Base-by-base conservation (phyloP, 2,329 filamentous ascomycete species). In the Cladosporium cucumerinum region DNA sequence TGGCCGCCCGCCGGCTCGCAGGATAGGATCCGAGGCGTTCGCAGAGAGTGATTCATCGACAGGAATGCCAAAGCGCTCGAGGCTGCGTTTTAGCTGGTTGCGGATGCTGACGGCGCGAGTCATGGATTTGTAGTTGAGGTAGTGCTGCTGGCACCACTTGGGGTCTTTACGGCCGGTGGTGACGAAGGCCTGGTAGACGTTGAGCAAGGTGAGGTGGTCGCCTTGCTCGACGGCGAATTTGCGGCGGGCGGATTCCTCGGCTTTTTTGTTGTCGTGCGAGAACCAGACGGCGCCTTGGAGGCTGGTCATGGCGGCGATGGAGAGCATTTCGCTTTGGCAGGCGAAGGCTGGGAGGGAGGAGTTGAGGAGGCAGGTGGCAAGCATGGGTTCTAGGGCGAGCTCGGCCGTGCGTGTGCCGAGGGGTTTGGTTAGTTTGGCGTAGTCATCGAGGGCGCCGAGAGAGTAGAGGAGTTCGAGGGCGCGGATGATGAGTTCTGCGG, bases 391-490 rank as follows among this genome's bases (percentile, higher is more conserved):
- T 8, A 98, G 86, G 0, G 93, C 90, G 51, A 99, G 82, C 76
- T 98, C 94, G 0, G 95, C 94, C 93, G 98, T 97, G 51, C 92
- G 86, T 66, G 87, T 83, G 0, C 95, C 95, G n/a, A 97, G 81
- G 0, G 95, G 93, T 70, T 87, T 89, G 2, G 94, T 97, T 30
- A 99, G 85, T 74, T 94, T 96, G 16, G 93, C 93, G 73, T 97
- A 94, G 61, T 90, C 87, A 72, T 98, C 93, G 14, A 99, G 80
- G 0, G 93, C 93, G 7, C 93, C 93, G 6, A 98, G 81, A 0
- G 92, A 91, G 76, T 89, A 97, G 4, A 99, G 85, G 3, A 97
- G 82, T 76, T 98, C 94, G 1, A 97, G 85, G 0, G 91, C 95
- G 67, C 93, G 91, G 51, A 90, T 87, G 77, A 98, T 86, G 32